A percentile compares a stretch with the other conserved stretches of the same genome.
Evolutionary conservation across 2,329 filamentous ascomycete species (phyloP).

Genomic region (Massarina eburnea): DNA sequence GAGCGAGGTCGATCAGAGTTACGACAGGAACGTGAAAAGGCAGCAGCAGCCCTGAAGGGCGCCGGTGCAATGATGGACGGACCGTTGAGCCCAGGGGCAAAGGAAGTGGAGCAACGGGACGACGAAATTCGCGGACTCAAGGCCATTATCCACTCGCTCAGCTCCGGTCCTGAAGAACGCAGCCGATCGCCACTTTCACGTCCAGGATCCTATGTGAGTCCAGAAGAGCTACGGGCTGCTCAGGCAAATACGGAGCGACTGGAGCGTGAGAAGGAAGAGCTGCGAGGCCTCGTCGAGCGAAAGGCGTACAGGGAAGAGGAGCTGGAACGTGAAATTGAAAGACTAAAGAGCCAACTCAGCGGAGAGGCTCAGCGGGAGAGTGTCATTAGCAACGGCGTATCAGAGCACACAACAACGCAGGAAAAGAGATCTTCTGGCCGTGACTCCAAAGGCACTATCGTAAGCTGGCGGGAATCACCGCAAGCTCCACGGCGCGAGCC

Average conservation of each 20-base stretch:
- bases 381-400: conserved; percentile 55
- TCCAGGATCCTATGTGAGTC: conserved; percentile 27
- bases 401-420: conserved; percentile 49
- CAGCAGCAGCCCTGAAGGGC: conserved; percentile 62
- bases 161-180: conserved; percentile 63
- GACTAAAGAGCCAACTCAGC: conserved; percentile 48
- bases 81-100: conserved; percentile 51
- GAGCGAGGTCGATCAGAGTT: conserved; percentile 88
- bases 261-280: conserved; percentile 77
- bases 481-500: conserved; percentile 29
- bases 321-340: conserved; percentile 77
- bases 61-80: conserved; percentile 50
- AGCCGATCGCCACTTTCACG: conserved; percentile 34
- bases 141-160: conserved; percentile 95
- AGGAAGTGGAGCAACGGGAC: conserved; percentile 89
- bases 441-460: conserved; percentile 67
- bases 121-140: conserved; percentile 97
- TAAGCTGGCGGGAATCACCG: conserved; percentile 53
- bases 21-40: conserved; percentile 83
- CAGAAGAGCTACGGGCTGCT: conserved; percentile 58
- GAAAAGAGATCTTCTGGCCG: conserved; percentile 60
- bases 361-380: conserved; percentile 53
- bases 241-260: conserved; percentile 67
- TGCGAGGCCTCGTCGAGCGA: conserved; percentile 70
- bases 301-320: conserved; percentile 79